Evolutionary conservation across 177 flowering plant species (phyloP).

Genomic region (Tripterygium wilfordii): DNA sequence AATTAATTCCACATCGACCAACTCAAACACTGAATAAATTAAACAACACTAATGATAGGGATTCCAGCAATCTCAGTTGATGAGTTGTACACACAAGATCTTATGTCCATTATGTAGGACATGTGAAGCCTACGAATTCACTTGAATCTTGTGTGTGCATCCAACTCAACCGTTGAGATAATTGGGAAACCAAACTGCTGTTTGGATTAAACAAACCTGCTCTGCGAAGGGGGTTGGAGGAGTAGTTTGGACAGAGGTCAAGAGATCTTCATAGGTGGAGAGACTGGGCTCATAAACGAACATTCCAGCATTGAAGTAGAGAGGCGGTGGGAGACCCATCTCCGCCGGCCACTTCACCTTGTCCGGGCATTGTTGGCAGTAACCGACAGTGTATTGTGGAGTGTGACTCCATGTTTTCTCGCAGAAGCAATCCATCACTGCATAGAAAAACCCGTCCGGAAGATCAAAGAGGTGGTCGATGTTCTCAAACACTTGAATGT

Average conservation of each 20-base stretch:
- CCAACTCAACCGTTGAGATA: too few species aligned
- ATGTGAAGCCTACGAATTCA: too few species aligned
- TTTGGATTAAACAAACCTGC: slow-evolving; percentile 37
- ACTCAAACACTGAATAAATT: neutral
- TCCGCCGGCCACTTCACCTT: slow-evolving; percentile 47
- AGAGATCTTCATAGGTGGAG: slow-evolving; percentile 23
- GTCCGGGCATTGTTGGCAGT: slow-evolving; percentile 58
- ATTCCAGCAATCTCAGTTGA: too few species aligned
- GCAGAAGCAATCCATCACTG: slow-evolving; percentile 65
- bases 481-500: slow-evolving; percentile 55
- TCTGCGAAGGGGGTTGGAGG: slow-evolving; percentile 41
- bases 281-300: slow-evolving; percentile 35
- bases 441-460: slow-evolving; percentile 44
- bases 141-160: too few species aligned
- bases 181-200: too few species aligned
- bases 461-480: slow-evolving; percentile 50
- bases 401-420: slow-evolving; percentile 63
- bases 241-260: slow-evolving; percentile 20
- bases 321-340: slow-evolving; percentile 42
- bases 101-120: too few species aligned
- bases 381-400: slow-evolving; percentile 47
- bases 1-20: neutral
- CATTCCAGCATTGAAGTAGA: slow-evolving; percentile 56
- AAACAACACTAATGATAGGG: neutral
- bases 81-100: too few species aligned